Percentiles rank a stretch among this genome's conserved stretches.
These are phyloP conservation scores for cucumber (Cucumis sativus) DNA, from an alignment of 306 rosid species.

Conservation along the genomic window DNA sequence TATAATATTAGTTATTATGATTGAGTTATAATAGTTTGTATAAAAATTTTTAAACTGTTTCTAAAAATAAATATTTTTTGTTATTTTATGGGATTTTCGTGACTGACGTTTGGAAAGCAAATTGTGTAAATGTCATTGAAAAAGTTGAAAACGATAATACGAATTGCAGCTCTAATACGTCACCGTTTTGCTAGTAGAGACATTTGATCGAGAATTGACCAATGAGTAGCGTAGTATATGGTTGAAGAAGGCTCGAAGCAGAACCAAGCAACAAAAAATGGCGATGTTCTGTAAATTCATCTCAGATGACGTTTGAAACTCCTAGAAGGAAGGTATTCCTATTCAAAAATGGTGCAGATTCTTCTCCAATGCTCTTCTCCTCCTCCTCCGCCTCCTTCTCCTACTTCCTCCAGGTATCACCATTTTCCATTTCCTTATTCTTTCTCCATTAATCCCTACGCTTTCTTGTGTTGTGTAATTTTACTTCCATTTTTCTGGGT, in stretches of 20 bases:
- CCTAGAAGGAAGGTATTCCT: neutral
- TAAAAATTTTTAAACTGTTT: too few species aligned
- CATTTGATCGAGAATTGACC: neutral
- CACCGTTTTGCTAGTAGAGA: neutral
- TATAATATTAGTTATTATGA: too few species aligned
- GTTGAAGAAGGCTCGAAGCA: neutral
- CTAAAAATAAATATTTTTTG: too few species aligned
- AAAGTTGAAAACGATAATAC: neutral
- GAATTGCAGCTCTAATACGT: neutral
- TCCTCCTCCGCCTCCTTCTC: conserved; percentile 32
- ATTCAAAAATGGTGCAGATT: conserved; percentile 37
- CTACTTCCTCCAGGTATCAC: conserved; percentile 30
- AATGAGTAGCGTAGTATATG: neutral
- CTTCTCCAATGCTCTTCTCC: conserved; percentile 37
- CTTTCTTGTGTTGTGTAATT: neutral
- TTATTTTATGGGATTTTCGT: too few species aligned
- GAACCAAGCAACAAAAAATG: neutral
- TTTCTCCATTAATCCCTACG: neutral
- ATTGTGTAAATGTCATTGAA: neutral
- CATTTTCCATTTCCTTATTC: neutral
- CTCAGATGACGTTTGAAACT: neutral
- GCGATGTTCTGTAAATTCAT: neutral
- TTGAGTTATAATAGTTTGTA: too few species aligned
- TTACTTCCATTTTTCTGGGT: neutral
- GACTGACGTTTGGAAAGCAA: too few species aligned